Evolutionary conservation across 345 rosid species (phyloP).

Genomic region (Brassica juncea): DNA sequence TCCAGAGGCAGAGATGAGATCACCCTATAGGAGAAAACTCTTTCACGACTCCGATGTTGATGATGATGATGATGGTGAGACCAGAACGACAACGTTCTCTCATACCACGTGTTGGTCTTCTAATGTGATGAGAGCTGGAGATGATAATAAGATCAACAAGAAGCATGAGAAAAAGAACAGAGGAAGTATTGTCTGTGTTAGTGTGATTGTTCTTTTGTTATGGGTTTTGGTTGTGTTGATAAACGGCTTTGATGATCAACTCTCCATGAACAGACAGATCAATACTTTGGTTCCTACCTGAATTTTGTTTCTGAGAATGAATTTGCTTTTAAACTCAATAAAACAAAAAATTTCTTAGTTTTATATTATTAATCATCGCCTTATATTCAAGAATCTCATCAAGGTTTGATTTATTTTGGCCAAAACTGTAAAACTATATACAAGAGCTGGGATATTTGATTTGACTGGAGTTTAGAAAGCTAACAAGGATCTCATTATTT

Average conservation of each 20-base stretch:
- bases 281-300: conserved; percentile 34
- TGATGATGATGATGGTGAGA: conserved; percentile 1
- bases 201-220: conserved; percentile 13
- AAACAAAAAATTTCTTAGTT: neutral
- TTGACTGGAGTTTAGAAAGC: neutral
- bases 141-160: neutral
- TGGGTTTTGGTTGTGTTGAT: conserved; percentile 25
- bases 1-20: conserved; percentile 10
- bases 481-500: neutral
- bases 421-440: neutral
- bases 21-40: conserved; percentile 34
- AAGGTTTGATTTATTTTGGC: neutral
- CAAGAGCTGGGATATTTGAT: neutral
- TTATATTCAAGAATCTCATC: neutral
- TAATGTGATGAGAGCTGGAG: conserved; percentile 11
- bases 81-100: neutral
- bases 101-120: conserved; percentile 29
- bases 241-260: conserved; percentile 6
- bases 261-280: conserved; percentile 6
- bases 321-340: conserved; percentile 8
- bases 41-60: conserved; percentile 19
- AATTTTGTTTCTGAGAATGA: neutral
- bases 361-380: neutral
- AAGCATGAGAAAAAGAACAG: neutral
- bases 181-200: neutral